Conservation (phyloP, 106 monocot species). For the Dendrobium catenatum region DNA sequence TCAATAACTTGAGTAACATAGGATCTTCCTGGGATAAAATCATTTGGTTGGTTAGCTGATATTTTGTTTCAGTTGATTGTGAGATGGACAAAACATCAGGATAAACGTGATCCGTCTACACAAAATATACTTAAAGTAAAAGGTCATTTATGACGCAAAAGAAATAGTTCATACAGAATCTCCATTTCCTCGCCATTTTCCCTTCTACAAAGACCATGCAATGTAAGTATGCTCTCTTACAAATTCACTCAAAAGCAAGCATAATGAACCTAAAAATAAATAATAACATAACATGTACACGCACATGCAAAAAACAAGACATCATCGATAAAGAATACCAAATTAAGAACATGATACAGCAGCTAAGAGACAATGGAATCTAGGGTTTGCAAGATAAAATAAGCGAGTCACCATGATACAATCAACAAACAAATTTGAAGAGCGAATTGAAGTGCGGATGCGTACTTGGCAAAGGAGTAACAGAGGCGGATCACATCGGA, state of each 20-base stretch:
- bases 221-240: neutral
- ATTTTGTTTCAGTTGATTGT: too few species aligned
- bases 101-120: too few species aligned
- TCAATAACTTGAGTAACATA: too few species aligned
- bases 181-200: neutral
- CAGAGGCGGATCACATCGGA: constrained; percentile 2
- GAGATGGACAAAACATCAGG: too few species aligned
- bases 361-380: neutral
- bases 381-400: neutral
- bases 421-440: neutral
- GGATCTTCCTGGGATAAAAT: too few species aligned
- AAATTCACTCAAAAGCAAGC: neutral
- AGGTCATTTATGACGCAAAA: too few species aligned
- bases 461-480: constrained; percentile 5
- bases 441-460: too few species aligned
- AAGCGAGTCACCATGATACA: neutral
- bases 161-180: neutral
- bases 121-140: too few species aligned
- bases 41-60: too few species aligned
- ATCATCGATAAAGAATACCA: neutral
- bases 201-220: neutral
- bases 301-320: neutral
- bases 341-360: neutral
- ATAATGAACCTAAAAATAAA: neutral
- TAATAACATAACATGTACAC: neutral